Conservation (phyloP, 2,329 filamentous ascomycete genomes). For the Thermothelomyces thermophilus region DNA sequence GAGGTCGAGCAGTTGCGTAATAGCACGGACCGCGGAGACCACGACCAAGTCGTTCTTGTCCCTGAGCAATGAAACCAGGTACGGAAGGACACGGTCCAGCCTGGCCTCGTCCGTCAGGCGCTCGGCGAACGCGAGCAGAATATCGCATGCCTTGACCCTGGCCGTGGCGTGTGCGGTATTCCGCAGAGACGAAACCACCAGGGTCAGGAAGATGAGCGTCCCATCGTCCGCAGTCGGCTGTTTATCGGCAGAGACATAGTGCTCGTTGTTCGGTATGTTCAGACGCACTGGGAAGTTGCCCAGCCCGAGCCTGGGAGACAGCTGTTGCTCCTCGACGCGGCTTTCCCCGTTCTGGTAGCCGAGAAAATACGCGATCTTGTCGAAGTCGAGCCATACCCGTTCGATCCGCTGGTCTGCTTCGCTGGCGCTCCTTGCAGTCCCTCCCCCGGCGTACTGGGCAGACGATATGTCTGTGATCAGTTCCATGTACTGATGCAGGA, state of each 20-base stretch:
- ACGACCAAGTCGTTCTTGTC: slow-evolving; percentile 81
- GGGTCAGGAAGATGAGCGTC: slow-evolving; percentile 82
- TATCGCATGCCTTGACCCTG: slow-evolving; percentile 80
- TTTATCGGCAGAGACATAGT: slow-evolving; percentile 55
- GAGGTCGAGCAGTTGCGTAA: slow-evolving; percentile 82
- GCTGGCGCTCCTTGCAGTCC: slow-evolving; percentile 63
- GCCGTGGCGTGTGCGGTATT: slow-evolving; percentile 87
- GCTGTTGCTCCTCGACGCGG: slow-evolving; percentile 26
- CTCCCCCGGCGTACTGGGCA: slow-evolving; percentile 64
- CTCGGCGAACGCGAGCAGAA: slow-evolving; percentile 87
- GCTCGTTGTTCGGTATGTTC: slow-evolving; percentile 79
- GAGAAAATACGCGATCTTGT: slow-evolving; percentile 94
- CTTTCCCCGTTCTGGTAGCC: slow-evolving; percentile 57
- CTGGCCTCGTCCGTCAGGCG: slow-evolving; percentile 91
- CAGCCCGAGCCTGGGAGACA: slow-evolving; percentile 45
- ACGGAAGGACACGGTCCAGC: slow-evolving; percentile 85
- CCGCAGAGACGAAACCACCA: slow-evolving; percentile 81
- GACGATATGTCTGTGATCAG: slow-evolving; percentile 86
- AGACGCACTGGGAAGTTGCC: slow-evolving; percentile 73
- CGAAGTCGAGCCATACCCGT: slow-evolving; percentile 87
- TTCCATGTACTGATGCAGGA: slow-evolving; percentile 96
- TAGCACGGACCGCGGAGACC: slow-evolving; percentile 74
- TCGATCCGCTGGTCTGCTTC: slow-evolving; percentile 94
- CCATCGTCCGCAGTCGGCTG: slow-evolving; percentile 72
- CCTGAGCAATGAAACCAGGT: slow-evolving; percentile 73